These are phyloP conservation scores for Berberis vulgaris DNA, from an alignment of 164 flowering plant species.

Conservation along the genomic window DNA sequence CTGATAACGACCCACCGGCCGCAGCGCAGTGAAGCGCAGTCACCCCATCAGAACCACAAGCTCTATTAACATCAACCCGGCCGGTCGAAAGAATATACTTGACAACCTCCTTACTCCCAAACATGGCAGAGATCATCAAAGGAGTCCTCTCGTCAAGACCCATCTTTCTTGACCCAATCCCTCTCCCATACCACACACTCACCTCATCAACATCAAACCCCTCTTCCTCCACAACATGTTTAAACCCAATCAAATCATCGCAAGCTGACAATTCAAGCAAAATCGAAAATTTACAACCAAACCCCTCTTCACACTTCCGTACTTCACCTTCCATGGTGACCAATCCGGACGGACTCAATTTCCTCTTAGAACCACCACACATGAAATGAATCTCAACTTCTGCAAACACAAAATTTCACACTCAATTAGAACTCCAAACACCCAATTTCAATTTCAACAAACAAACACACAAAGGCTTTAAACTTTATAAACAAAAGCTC, in stretches of 20 bases:
- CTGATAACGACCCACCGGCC: constrained; percentile 56
- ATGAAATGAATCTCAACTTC: constrained; percentile 11
- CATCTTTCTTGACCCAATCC: constrained; percentile 66
- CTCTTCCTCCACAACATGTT: constrained; percentile 36
- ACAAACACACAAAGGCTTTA: too few species aligned
- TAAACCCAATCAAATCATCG: constrained; percentile 51
- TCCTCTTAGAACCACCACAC: constrained; percentile 35
- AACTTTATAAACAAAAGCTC: too few species aligned
- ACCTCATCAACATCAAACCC: constrained; percentile 45
- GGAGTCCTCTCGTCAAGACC: constrained; percentile 75
- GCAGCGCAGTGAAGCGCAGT: constrained; percentile 96
- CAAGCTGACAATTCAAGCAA: constrained; percentile 74
- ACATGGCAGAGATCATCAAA: constrained; percentile 70
- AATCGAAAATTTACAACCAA: constrained; percentile 19
- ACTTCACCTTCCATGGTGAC: constrained; percentile 32
- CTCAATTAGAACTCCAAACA: not conserved
- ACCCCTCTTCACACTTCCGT: constrained; percentile 13
- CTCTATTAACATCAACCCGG: constrained; percentile 47
- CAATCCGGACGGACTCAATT: constrained; percentile 15
- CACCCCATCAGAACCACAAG: constrained; percentile 55
- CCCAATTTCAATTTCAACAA: not conserved
- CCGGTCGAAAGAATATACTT: constrained; percentile 41
- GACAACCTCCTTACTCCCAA: constrained; percentile 55
- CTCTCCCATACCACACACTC: constrained; percentile 69
- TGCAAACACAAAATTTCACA: not conserved